A percentile compares a stretch with the other conserved stretches of the same genome.
phyloP scores from a whole-genome alignment of 2,329 filamentous ascomycete species.

The Alternaria arbusti region DNA sequence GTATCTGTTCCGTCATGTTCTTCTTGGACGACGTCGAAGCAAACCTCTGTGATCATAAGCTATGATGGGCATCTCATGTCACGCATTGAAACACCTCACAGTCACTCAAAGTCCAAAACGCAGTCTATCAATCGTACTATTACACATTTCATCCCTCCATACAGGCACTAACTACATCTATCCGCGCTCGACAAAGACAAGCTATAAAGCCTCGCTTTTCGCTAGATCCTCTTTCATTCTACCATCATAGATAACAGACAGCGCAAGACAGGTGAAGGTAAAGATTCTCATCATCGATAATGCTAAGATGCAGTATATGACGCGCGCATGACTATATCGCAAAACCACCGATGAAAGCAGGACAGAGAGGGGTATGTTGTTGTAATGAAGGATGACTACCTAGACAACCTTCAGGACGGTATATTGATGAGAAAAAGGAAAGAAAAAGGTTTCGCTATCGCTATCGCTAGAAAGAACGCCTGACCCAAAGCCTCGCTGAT shows the following conservation, averaged over 20 bases:
- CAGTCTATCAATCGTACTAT: neutral
- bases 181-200: neutral
- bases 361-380: slow-evolving; percentile 12
- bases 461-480: slow-evolving; percentile 1
- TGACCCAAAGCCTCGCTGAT: neutral
- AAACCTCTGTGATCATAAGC: no score
- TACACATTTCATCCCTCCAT: slow-evolving; percentile 1
- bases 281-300: neutral
- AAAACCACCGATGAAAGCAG: neutral
- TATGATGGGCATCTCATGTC: no score
- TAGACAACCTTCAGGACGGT: neutral
- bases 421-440: neutral
- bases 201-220: neutral
- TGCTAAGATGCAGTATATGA: slow-evolving; percentile 1
- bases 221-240: neutral
- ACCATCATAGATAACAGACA: neutral
- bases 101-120: no score
- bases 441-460: neutral
- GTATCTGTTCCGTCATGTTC: no score
- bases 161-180: neutral
- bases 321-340: neutral
- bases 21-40: no score
- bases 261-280: neutral
- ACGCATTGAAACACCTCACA: no score
- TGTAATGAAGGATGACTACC: neutral